A percentile compares a stretch with the other conserved stretches of the same genome.
Conservation (phyloP, 345 rosid species). For the Stellera chamaejasme region DNA sequence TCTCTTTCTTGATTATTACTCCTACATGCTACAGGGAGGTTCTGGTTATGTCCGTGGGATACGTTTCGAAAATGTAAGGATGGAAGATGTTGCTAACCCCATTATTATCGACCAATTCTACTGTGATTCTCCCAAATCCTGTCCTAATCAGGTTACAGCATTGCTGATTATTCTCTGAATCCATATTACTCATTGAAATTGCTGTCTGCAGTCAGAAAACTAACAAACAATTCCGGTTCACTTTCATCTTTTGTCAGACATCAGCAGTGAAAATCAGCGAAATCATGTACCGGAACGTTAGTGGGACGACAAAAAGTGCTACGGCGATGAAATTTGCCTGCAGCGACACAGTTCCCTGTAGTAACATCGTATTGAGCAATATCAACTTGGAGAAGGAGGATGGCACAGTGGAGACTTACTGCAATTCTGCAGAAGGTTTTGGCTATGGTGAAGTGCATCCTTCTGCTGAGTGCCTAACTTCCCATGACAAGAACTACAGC, state of each 20-base stretch:
- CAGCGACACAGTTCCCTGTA: slow-evolving; percentile 88
- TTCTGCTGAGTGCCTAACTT: slow-evolving; percentile 76
- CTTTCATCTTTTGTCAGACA: slow-evolving; percentile 37
- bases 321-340: slow-evolving; percentile 87
- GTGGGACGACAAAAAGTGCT: slow-evolving; percentile 63
- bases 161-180: too few species aligned
- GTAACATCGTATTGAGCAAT: slow-evolving; percentile 65
- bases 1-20: slow-evolving; percentile 5
- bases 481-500: slow-evolving; percentile 42
- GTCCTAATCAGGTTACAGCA: slow-evolving; percentile 66
- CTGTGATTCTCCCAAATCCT: slow-evolving; percentile 77
- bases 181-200: not conserved
- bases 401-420: slow-evolving; percentile 75
- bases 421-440: slow-evolving; percentile 86
- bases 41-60: slow-evolving; percentile 81
- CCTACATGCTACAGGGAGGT: slow-evolving; percentile 55
- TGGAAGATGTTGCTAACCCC: slow-evolving; percentile 80
- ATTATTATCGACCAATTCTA: slow-evolving; percentile 95
- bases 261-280: slow-evolving; percentile 73
- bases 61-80: slow-evolving; percentile 69
- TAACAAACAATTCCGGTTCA: not conserved
- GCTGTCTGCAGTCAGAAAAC: slow-evolving; percentile 7
- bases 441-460: slow-evolving; percentile 79
- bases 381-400: slow-evolving; percentile 67
- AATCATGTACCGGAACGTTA: slow-evolving; percentile 83